Evolutionary conservation across 2,329 filamentous ascomycete species (phyloP).

Genomic region (Colletotrichum horii): DNA sequence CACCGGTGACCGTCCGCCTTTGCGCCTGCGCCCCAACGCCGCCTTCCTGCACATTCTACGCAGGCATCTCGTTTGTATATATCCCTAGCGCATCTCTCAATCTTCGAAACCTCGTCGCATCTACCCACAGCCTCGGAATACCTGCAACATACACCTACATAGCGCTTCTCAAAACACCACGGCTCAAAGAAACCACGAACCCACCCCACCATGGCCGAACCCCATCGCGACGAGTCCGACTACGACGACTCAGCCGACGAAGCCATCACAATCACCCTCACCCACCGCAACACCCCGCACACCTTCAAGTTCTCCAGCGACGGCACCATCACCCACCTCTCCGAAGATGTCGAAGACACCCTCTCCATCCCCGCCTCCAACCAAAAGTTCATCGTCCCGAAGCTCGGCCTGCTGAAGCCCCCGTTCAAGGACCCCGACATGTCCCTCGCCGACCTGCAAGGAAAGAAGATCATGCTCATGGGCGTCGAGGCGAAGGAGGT

Average conservation of each 20-base stretch:
- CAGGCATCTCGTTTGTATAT: neutral
- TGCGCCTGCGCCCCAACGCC: neutral
- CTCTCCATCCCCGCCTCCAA: constrained; percentile 66
- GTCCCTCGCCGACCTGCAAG: constrained; percentile 50
- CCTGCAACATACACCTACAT: neutral
- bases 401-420: constrained; percentile 66
- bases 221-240: constrained; percentile 10
- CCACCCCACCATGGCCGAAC: constrained; percentile 14
- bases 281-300: constrained; percentile 51
- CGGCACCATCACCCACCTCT: constrained; percentile 63
- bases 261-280: constrained; percentile 48
- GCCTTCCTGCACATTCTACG: constrained; percentile 8
- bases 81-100: neutral
- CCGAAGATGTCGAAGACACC: constrained; percentile 57
- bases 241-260: constrained; percentile 24
- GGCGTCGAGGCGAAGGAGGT: constrained; percentile 67
- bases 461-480: constrained; percentile 69
- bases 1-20: constrained; percentile 17
- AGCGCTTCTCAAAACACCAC: neutral
- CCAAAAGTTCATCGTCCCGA: constrained; percentile 73
- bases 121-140: constrained; percentile 24
- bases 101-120: neutral
- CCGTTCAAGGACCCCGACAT: constrained; percentile 66
- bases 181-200: neutral
- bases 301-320: constrained; percentile 47